A percentile compares a stretch with the other conserved stretches of the same genome.
phyloP scores from a whole-genome alignment of 2,329 filamentous ascomycete species.

The Penicillium sp. region DNA sequence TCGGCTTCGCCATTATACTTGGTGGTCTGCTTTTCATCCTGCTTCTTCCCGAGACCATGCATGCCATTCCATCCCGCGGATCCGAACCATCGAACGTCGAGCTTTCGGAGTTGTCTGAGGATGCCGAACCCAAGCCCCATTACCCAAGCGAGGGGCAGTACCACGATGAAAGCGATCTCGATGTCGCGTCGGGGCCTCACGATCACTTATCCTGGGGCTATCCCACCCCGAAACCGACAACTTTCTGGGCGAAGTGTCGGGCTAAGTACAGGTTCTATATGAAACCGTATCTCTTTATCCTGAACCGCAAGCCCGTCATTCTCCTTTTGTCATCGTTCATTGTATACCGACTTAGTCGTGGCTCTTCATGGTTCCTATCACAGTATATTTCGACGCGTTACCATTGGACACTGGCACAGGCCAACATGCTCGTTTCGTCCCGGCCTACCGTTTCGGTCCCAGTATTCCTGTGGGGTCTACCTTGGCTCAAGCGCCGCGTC shows the following conservation, averaged over 20 bases:
- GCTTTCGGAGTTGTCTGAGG: constrained; percentile 25
- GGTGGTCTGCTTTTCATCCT: constrained; percentile 32
- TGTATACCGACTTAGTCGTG: constrained; percentile 46
- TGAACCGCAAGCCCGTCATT: constrained; percentile 39
- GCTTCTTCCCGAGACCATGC: constrained; percentile 39
- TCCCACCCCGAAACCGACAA: constrained; percentile 8
- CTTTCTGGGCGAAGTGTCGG: constrained; percentile 16
- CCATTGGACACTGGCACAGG: constrained; percentile 43
- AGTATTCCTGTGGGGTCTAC: constrained; percentile 45
- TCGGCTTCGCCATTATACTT: constrained; percentile 33
- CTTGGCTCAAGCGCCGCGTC: constrained; percentile 33
- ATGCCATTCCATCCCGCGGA: constrained; percentile 19
- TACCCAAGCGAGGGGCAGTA: constrained; percentile 6
- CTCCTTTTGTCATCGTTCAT: constrained; percentile 46
- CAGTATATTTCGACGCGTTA: constrained; percentile 52
- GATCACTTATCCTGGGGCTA: constrained; percentile 14
- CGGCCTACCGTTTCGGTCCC: constrained; percentile 47
- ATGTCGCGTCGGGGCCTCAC: constrained; percentile 13
- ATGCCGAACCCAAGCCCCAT: constrained; percentile 14
- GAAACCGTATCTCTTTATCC: constrained; percentile 38
- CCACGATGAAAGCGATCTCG: constrained; percentile 15
- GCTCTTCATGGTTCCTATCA: constrained; percentile 45
- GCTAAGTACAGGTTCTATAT: constrained; percentile 26
- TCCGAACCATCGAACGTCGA: constrained; percentile 23
- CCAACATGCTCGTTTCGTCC: constrained; percentile 44